Percentiles rank a stretch among this genome's conserved stretches.
Evolutionary conservation across 2,329 filamentous ascomycete species (phyloP).

Genomic region (Boeremia exigua): DNA sequence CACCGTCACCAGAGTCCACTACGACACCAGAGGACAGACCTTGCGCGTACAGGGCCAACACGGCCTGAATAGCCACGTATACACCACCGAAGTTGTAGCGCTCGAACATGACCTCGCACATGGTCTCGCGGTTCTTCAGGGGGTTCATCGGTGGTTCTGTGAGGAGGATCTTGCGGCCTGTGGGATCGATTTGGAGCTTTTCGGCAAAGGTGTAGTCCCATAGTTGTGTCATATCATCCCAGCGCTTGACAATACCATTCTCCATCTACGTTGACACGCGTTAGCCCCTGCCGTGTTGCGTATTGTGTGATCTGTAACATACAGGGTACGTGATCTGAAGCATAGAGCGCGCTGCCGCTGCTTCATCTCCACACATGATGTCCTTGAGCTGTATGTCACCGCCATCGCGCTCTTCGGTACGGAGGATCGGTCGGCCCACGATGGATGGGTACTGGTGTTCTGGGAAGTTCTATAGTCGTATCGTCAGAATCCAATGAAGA

Average conservation of each 20-base stretch:
- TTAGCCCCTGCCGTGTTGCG: slow-evolving; percentile 35
- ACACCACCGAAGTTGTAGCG: slow-evolving; percentile 95
- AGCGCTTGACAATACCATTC: slow-evolving; percentile 98
- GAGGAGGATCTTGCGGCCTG: slow-evolving; percentile 93
- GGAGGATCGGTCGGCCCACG: slow-evolving; percentile 94
- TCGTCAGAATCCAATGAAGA: slow-evolving; percentile 11
- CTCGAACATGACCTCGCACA: slow-evolving; percentile 99
- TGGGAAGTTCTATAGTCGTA: slow-evolving; percentile 80
- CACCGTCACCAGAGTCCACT: slow-evolving; percentile 96
- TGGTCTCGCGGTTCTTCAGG: slow-evolving; percentile 93
- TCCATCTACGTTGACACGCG: slow-evolving; percentile 73
- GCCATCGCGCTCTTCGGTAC: slow-evolving; percentile 86
- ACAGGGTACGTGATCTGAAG: slow-evolving; percentile 96
- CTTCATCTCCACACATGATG: slow-evolving; percentile 99
- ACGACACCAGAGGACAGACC: slow-evolving; percentile 87
- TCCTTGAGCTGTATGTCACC: slow-evolving; percentile 82
- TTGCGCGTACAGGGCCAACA: slow-evolving; percentile 94
- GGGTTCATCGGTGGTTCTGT: slow-evolving; percentile 99
- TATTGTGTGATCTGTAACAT: slow-evolving; percentile 43
- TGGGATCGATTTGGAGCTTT: slow-evolving; percentile 91
- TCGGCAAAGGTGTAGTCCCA: slow-evolving; percentile 99
- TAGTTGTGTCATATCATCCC: slow-evolving; percentile 99
- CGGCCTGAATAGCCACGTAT: slow-evolving; percentile 97
- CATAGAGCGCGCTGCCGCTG: slow-evolving; percentile 93
- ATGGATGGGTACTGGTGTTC: slow-evolving; percentile 99